These are phyloP conservation scores for Fusarium sp. DNA, from an alignment of 2,329 filamentous ascomycete genomes.

Conservation along the genomic window DNA sequence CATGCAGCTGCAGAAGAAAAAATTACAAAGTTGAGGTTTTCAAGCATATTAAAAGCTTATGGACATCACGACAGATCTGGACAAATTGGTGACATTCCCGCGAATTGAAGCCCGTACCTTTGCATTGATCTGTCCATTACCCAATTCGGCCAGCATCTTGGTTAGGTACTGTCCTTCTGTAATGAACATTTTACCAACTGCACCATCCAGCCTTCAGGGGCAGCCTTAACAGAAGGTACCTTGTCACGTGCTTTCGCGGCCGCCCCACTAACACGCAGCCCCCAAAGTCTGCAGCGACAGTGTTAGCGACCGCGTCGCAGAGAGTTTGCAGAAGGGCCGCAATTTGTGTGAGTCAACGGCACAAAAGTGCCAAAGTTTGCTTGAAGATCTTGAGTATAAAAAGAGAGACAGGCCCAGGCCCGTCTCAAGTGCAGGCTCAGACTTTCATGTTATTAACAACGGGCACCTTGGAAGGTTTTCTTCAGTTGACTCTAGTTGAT, in stretches of 20 bases:
- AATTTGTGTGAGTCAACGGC: neutral
- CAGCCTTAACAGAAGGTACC: neutral
- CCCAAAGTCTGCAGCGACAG: neutral
- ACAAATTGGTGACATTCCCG: accelerated
- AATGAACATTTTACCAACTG: neutral
- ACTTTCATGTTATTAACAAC: neutral
- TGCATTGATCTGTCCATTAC: neutral
- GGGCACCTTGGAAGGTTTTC: no score
- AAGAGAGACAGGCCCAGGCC: neutral
- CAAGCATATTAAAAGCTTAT: accelerated
- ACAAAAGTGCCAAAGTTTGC: no score
- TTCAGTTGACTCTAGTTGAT: no score
- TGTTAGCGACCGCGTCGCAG: neutral
- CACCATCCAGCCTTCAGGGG: neutral
- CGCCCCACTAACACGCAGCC: neutral
- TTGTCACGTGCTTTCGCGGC: no score
- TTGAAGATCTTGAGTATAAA: neutral
- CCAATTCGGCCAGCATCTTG: no score
- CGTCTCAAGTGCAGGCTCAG: neutral
- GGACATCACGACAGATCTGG: accelerated
- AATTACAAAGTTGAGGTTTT: neutral
- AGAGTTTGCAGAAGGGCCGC: neutral
- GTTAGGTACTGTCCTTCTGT: no score
- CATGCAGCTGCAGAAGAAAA: neutral
- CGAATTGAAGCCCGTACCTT: neutral